Evolutionary conservation across 2,329 filamentous ascomycete species (phyloP).

Genomic region (Aspergillus sp.): DNA sequence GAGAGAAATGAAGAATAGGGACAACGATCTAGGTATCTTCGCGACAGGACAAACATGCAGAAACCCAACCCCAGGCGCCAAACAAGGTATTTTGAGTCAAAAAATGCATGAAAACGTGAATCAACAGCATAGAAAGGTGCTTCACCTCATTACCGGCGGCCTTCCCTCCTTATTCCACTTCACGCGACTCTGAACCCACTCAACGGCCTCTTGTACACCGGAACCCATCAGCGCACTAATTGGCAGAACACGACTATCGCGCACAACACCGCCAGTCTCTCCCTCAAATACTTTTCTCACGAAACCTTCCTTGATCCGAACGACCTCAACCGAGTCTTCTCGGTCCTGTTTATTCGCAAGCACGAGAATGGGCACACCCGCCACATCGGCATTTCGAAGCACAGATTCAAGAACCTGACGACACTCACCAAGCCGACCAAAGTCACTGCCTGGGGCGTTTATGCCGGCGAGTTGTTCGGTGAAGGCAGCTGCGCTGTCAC

Average conservation of each 20-base stretch:
- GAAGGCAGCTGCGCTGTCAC: slow-evolving; percentile 17
- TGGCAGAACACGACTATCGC: slow-evolving; percentile 87
- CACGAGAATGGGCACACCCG: slow-evolving; percentile 87
- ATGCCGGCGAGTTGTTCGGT: slow-evolving; percentile 37
- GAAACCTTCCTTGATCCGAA: slow-evolving; percentile 93
- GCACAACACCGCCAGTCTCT: slow-evolving; percentile 79
- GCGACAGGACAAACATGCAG: slow-evolving; percentile 2
- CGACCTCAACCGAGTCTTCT: slow-evolving; percentile 96
- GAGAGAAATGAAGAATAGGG: background rate
- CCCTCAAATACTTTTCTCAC: slow-evolving; percentile 96
- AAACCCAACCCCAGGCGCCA: slow-evolving; percentile 7
- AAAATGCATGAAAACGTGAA: background rate
- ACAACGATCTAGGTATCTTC: slow-evolving; percentile 16
- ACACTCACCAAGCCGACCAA: slow-evolving; percentile 76
- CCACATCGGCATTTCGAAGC: slow-evolving; percentile 80
- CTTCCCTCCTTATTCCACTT: slow-evolving; percentile 95
- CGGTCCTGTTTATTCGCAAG: slow-evolving; percentile 97
- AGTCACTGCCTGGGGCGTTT: slow-evolving; percentile 36
- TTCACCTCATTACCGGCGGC: slow-evolving; percentile 87
- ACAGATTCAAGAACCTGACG: slow-evolving; percentile 86
- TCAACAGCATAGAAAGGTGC: background rate
- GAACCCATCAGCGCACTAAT: slow-evolving; percentile 80
- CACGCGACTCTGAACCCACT: slow-evolving; percentile 88
- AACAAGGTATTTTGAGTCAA: slow-evolving; percentile 1
- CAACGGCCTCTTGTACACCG: slow-evolving; percentile 91